Percentiles rank a stretch among this genome's conserved stretches.
phyloP scores from a whole-genome alignment of 345 rosid species.

The Citrus unshiu region DNA sequence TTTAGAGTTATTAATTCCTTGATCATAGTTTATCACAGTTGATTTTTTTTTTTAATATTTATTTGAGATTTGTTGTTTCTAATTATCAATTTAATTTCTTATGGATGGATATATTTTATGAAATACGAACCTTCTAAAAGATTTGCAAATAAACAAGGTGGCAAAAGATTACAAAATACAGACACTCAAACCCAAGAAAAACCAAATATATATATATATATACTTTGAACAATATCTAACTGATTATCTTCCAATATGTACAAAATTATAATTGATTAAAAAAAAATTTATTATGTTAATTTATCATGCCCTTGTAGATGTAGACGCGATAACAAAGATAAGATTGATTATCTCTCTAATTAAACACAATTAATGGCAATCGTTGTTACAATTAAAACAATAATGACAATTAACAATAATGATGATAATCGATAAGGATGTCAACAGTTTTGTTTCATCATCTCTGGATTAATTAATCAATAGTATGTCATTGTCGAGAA shows the following conservation, averaged over 20 bases:
- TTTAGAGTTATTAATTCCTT: not conserved
- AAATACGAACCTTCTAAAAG: no score
- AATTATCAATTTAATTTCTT: not conserved
- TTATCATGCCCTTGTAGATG: not conserved
- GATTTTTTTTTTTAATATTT: not conserved
- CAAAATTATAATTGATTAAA: not conserved
- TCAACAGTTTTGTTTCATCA: not conserved
- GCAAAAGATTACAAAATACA: not conserved
- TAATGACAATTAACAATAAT: not conserved
- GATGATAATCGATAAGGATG: not conserved
- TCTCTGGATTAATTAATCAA: not conserved
- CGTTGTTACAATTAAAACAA: no score
- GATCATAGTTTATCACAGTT: not conserved
- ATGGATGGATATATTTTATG: no score
- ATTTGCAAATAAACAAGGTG: no score
- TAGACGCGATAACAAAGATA: not conserved
- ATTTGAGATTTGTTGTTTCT: not conserved
- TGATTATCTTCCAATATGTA: not conserved
- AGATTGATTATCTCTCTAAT: not conserved
- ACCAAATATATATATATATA: no score
- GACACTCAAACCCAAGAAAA: no score
- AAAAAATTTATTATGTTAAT: not conserved
- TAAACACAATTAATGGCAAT: not conserved
- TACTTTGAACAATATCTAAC: not conserved
- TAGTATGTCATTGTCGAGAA: not conserved